A percentile compares a stretch with the other conserved stretches of the same genome.
These are phyloP conservation scores for Grifola frondosa DNA, from an alignment of 1,284 basidiomycete species.

Conservation along the genomic window DNA sequence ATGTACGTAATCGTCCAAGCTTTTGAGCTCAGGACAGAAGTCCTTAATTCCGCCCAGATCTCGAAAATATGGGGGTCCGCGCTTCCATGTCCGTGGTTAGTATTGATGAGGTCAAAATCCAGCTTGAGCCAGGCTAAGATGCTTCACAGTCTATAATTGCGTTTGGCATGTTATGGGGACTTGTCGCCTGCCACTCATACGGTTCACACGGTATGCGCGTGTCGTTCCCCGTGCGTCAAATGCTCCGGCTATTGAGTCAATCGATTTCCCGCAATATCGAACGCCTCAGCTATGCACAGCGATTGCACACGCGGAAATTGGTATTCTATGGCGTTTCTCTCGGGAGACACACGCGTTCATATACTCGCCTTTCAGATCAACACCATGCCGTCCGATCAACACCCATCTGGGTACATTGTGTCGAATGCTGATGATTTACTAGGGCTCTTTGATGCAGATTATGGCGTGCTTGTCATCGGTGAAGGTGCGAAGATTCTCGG, in stretches of 20 bases:
- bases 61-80: conserved; percentile 79
- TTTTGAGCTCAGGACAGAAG: conserved; percentile 6
- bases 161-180: conserved; percentile 83
- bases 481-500: conserved; percentile 87
- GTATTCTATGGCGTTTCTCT: conserved; percentile 27
- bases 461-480: conserved; percentile 82
- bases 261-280: conserved; percentile 86
- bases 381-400: conserved; percentile 69
- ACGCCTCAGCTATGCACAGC: conserved; percentile 76
- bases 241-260: conserved; percentile 80
- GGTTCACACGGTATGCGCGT: conserved; percentile 79
- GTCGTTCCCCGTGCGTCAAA: conserved; percentile 82
- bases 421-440: conserved; percentile 86
- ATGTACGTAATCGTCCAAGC: conserved; percentile 46
- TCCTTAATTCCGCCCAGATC: conserved; percentile 42
- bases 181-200: conserved; percentile 85
- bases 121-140: not conserved
- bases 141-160: conserved; percentile 71
- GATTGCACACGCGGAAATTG: conserved; percentile 78
- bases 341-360: conserved; percentile 8
- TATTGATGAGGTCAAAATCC: conserved; percentile 9
- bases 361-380: conserved; percentile 56
- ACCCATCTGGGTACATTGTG: conserved; percentile 83
- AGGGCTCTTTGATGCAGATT: conserved; percentile 82
- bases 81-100: conserved; percentile 83